Conservation (phyloP, 2,329 filamentous ascomycete genomes). For the Teratosphaeria pseudoeucalypti region DNA sequence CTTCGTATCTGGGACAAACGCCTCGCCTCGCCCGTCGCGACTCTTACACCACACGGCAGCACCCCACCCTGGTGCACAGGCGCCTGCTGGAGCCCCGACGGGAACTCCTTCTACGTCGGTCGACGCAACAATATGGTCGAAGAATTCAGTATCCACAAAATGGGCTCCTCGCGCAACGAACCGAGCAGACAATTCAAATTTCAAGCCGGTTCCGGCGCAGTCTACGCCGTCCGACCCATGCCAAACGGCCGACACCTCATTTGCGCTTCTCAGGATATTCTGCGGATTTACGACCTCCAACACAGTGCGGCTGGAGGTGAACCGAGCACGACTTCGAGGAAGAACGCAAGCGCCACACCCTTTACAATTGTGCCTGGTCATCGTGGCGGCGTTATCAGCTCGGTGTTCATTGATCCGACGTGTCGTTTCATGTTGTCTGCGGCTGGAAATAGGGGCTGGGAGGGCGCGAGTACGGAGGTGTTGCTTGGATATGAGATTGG, state of each 20-base stretch:
- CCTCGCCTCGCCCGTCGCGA: conserved; percentile 63
- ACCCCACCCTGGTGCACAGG: conserved; percentile 97
- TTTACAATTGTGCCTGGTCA: conserved; percentile 95
- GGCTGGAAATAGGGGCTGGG: conserved; percentile 89
- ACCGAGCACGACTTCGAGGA: neutral
- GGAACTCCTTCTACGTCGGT: conserved; percentile 89
- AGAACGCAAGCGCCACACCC: conserved; percentile 51
- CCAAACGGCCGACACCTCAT: conserved; percentile 84
- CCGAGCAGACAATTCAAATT: conserved; percentile 77
- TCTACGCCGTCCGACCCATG: conserved; percentile 84
- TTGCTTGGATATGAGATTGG: conserved; percentile 87
- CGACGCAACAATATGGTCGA: conserved; percentile 87
- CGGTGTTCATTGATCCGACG: conserved; percentile 76
- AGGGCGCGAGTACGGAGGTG: conserved; percentile 80
- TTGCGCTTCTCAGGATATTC: conserved; percentile 87
- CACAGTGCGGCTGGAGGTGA: conserved; percentile 26
- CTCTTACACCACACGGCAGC: conserved; percentile 61
- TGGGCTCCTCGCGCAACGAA: conserved; percentile 46
- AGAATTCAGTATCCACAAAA: conserved; percentile 78
- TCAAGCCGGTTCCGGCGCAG: conserved; percentile 76
- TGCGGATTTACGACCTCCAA: conserved; percentile 75
- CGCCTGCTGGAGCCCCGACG: conserved; percentile 90
- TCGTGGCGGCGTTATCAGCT: conserved; percentile 76
- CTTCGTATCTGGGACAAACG: conserved; percentile 90
- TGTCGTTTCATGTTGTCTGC: conserved; percentile 86